These are phyloP conservation scores for Rusavskia elegans DNA, from an alignment of 495 filamentous ascomycete species.

Conservation along the genomic window DNA sequence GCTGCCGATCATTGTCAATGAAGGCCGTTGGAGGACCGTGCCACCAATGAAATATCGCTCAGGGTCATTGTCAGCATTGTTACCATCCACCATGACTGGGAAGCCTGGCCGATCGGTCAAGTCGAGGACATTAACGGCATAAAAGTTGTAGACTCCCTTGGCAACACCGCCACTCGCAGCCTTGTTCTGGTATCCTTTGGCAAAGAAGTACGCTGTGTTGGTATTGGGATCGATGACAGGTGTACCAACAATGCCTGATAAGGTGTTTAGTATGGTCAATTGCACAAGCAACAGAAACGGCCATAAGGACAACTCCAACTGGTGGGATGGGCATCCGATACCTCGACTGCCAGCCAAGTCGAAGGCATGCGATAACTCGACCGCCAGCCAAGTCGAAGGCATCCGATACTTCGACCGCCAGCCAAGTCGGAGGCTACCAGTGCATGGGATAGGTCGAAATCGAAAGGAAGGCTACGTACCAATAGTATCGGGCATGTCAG, in stretches of 20 bases:
- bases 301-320: no score
- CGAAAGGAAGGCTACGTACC: not conserved
- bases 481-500: conserved; percentile 22
- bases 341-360: no score
- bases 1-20: conserved; percentile 16
- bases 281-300: no score
- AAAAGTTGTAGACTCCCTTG: conserved; percentile 16
- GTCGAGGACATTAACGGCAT: conserved; percentile 20
- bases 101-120: conserved; percentile 21
- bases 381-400: no score
- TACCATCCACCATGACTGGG: conserved; percentile 23
- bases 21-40: conserved; percentile 24
- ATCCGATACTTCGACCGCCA: no score
- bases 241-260: conserved; percentile 20
- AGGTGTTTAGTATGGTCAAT: not conserved
- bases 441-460: not conserved
- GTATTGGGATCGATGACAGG: conserved; percentile 21
- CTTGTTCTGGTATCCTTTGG: conserved; percentile 21
- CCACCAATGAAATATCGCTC: conserved; percentile 27
- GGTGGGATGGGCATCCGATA: no score
- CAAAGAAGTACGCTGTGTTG: conserved; percentile 25
- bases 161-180: conserved; percentile 15
- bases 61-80: conserved; percentile 23
- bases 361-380: no score
- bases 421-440: no score